phyloP scores from a whole-genome alignment of 805 yeast species.

The Ogataea kodamae region DNA sequence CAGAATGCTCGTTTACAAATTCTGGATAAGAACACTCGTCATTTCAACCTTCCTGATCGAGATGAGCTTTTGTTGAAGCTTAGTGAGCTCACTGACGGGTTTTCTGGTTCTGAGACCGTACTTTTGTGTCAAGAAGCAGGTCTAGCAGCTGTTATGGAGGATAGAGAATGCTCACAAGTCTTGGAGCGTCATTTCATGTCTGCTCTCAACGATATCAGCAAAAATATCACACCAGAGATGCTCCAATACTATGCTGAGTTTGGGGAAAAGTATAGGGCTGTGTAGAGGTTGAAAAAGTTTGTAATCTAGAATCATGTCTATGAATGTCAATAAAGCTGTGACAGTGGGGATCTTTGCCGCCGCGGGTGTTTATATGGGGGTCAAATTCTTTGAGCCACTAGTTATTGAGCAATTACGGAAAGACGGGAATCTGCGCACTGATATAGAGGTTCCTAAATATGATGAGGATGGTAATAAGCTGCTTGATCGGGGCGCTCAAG shows the following conservation, averaged over 20 bases:
- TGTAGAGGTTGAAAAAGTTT: slow-evolving; percentile 10
- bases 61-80: slow-evolving; percentile 42
- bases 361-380: slow-evolving; percentile 49
- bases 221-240: slow-evolving; percentile 86
- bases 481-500: slow-evolving; percentile 21
- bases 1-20: slow-evolving; percentile 75
- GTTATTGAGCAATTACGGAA: slow-evolving; percentile 62
- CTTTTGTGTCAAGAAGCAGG: slow-evolving; percentile 95
- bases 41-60: slow-evolving; percentile 54
- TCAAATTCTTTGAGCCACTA: slow-evolving; percentile 71
- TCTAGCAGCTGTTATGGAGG: slow-evolving; percentile 84
- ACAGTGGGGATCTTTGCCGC: slow-evolving; percentile 29
- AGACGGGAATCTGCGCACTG: slow-evolving; percentile 63
- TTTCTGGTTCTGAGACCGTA: slow-evolving; percentile 96
- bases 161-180: slow-evolving; percentile 51
- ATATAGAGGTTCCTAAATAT: slow-evolving; percentile 53
- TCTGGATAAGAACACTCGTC: slow-evolving; percentile 60
- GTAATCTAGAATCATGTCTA: slow-evolving; percentile 7
- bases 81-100: slow-evolving; percentile 74
- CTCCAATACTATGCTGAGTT: slow-evolving; percentile 65
- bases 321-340: slow-evolving; percentile 20
- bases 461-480: slow-evolving; percentile 41
- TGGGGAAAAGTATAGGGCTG: slow-evolving; percentile 34
- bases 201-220: slow-evolving; percentile 65
- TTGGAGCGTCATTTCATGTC: slow-evolving; percentile 54